phyloP scores from a whole-genome alignment of 2,329 filamentous ascomycete species.

The Alternaria gaisen region DNA sequence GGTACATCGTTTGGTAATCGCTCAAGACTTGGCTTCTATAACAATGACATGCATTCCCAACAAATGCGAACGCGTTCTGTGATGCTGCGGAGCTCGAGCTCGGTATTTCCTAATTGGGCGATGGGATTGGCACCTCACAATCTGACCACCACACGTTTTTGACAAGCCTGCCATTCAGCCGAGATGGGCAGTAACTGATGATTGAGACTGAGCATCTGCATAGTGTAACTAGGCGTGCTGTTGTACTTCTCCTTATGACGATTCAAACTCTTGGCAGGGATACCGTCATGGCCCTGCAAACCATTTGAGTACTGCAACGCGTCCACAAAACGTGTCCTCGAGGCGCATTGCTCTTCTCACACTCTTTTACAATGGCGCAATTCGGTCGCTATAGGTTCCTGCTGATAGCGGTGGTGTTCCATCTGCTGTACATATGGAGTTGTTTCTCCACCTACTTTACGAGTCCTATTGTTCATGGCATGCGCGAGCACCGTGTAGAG shows the following conservation, averaged over 20 bases:
- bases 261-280: conserved; percentile 28
- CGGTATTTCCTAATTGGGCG: conserved; percentile 23
- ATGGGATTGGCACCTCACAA: not conserved
- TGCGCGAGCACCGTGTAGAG: conserved; percentile 81
- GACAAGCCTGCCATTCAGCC: not conserved
- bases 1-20: conserved; percentile 11
- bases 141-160: not conserved
- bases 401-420: conserved; percentile 88
- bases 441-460: conserved; percentile 98
- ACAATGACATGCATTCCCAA: conserved; percentile 18
- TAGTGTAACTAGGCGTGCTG: not conserved
- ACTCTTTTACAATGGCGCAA: conserved; percentile 57
- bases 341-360: conserved; percentile 36
- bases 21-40: conserved; percentile 13
- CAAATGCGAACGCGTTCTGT: not conserved
- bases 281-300: conserved; percentile 27
- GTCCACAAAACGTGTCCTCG: conserved; percentile 32
- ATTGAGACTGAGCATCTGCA: not conserved
- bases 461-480: conserved; percentile 94
- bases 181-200: not conserved
- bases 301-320: conserved; percentile 41
- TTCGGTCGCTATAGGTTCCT: conserved; percentile 81
- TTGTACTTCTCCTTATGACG: conserved; percentile 5
- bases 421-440: conserved; percentile 84
- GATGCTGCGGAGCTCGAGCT: conserved; percentile 20